These are phyloP conservation scores for Arthrobotrys sphaeroides DNA, from an alignment of 2,329 filamentous ascomycete genomes.

Conservation along the genomic window DNA sequence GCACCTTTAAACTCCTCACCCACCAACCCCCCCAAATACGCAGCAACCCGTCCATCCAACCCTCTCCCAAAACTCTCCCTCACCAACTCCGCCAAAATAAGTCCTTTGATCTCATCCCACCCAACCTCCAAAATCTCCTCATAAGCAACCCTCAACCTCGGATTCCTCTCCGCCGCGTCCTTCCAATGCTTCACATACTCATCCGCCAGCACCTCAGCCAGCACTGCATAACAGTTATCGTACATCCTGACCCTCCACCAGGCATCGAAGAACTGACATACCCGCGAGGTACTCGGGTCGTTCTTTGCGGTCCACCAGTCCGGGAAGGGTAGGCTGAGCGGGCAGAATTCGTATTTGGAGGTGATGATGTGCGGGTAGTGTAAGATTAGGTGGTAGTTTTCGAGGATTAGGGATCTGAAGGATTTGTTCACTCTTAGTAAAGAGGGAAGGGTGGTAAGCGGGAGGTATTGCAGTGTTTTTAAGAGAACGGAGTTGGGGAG, in stretches of 20 bases:
- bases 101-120: not conserved
- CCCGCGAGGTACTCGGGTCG: not conserved
- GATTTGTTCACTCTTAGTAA: not conserved
- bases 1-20: not conserved
- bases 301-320: not conserved
- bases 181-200: constrained; percentile 19
- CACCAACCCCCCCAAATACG: not conserved
- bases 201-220: not conserved
- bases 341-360: constrained; percentile 23
- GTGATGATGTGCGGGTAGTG: constrained; percentile 19
- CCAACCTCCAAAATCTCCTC: not conserved
- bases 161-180: not conserved
- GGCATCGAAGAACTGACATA: constrained; percentile 6
- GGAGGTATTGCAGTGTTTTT: constrained; percentile 3
- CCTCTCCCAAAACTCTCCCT: constrained; percentile 3
- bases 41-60: not conserved
- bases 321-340: not conserved
- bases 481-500: constrained; percentile 1
- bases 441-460: not conserved
- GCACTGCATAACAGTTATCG: constrained; percentile 18
- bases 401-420: constrained; percentile 4
- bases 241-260: constrained; percentile 24
- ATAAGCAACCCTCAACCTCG: not conserved
- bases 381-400: constrained; percentile 39
- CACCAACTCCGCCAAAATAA: constrained; percentile 15